These are phyloP conservation scores for Edaphochlamys debaryana DNA, from an alignment of 139 green algal genomes.

Conservation along the genomic window DNA sequence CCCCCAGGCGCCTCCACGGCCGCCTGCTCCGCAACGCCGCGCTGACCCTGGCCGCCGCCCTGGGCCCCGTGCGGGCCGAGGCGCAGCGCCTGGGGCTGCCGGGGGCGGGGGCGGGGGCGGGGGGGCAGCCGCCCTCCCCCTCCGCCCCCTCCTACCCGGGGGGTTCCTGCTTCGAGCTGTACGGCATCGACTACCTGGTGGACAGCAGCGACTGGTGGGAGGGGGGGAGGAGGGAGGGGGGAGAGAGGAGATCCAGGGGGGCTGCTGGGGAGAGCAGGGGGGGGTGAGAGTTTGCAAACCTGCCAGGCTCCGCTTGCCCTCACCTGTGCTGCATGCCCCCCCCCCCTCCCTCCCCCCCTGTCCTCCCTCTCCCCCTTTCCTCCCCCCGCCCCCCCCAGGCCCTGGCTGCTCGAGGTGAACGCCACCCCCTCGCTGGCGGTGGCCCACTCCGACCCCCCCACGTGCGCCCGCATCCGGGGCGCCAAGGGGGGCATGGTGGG, in stretches of 20 bases:
- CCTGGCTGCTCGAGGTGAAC: conserved; percentile 59
- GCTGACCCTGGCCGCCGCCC: conserved; percentile 24
- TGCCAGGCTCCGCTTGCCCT: too few species aligned
- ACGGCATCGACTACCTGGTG: conserved; percentile 70
- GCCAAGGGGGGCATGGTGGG: conserved; percentile 46
- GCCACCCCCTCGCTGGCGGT: conserved; percentile 67
- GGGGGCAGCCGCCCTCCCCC: background rate
- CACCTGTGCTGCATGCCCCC: too few species aligned
- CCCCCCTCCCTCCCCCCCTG: background rate
- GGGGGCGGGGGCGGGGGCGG: background rate
- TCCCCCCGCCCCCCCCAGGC: background rate
- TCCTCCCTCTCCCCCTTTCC: too few species aligned
- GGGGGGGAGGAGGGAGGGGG: background rate
- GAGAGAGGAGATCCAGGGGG: too few species aligned
- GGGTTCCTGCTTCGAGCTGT: conserved; percentile 50
- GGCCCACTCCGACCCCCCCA: conserved; percentile 43
- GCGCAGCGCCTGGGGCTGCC: background rate
- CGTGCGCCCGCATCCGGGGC: background rate
- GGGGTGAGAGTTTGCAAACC: too few species aligned
- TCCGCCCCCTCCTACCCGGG: background rate
- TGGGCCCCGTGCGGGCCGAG: conserved; percentile 1
- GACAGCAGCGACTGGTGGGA: conserved; percentile 33
- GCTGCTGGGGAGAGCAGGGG: too few species aligned
- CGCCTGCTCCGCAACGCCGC: conserved; percentile 35
- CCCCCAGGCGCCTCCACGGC: conserved; percentile 10